Conservation (phyloP, 2,329 filamentous ascomycete species). For the Huntiella decipiens region DNA sequence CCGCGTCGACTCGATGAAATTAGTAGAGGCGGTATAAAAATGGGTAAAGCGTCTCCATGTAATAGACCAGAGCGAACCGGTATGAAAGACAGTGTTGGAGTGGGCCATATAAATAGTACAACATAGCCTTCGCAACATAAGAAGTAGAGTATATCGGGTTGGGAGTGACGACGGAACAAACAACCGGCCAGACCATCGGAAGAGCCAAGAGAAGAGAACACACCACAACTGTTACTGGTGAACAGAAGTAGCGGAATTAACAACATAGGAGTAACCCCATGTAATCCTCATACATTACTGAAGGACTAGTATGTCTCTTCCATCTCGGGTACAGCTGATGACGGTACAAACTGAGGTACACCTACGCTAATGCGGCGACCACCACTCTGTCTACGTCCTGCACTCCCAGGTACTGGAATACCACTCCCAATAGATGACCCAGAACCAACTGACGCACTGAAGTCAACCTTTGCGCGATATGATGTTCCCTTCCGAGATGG, state of each 20-base stretch:
- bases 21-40: no score
- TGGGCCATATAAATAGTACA: neutral
- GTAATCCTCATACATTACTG: constrained; percentile 1
- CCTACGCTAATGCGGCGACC: constrained; percentile 24
- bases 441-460: constrained; percentile 9
- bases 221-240: no score
- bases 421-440: constrained; percentile 22
- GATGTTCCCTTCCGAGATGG: constrained; percentile 33
- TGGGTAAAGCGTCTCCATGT: no score
- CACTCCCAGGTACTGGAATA: constrained; percentile 25
- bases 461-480: constrained; percentile 29
- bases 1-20: no score
- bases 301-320: constrained; percentile 32
- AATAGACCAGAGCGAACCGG: no score
- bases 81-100: neutral
- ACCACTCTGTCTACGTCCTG: constrained; percentile 12
- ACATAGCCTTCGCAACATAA: neutral
- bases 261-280: neutral
- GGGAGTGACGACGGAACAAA: neutral
- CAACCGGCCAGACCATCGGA: neutral
- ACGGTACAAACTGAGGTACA: constrained; percentile 11
- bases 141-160: constrained; percentile 8
- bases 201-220: neutral
- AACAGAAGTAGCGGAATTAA: constrained; percentile 4
- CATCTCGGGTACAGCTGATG: constrained; percentile 25